Base-by-base conservation (phyloP, 345 rosid species). In the Citrus hindsii region DNA sequence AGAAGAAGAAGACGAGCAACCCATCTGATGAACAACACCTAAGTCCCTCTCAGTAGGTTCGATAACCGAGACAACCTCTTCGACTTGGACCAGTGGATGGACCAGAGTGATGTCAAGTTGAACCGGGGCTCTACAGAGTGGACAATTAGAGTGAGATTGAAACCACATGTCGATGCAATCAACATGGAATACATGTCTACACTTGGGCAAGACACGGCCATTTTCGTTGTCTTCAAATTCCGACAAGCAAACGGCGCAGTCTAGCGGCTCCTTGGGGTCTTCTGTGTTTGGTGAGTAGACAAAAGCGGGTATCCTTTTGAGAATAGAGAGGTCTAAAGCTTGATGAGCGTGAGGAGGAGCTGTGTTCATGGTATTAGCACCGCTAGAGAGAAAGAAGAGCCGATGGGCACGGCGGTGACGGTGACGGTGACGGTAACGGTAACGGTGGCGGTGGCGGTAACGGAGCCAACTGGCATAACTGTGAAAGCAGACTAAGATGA, bases 131-230 rank as follows among this genome's bases (percentile, higher is more conserved):
- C 99, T 87, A 76, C 99, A 95, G 66, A 93, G 84, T 5, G 98
- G 99, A 75, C 98, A 95, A 27, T 84, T 93, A 22, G 92, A 87
- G 75, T 90, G 93, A 16, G 93, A 86, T 35, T 79, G 83, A 76
- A 95, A 92, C 98, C 99, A 95, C 88, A 85, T 85, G 64, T 93
- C 98, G 75, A 93, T 92, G 77, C 98, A 95, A 14, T 86, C 96
- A 2, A 84, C 87, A 67, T 95, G 99, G 76, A 95, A 95, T 48
- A 83, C 76, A 72, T 95, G 99, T 19, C 84, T 84, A 68, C 99
- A 95, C 40, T 79, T 81, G 7, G 97, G 96, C 73, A 95, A 79
- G 30, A 78, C 73, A 70, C 97, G 92, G 64, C 86, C 98, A 74
- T 71, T 60, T 71, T 95, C 98, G 3, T 87, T 86, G 69, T 90